phyloP scores from a whole-genome alignment of 108 stramenopile genomes.

The Bacterosira constricta region DNA sequence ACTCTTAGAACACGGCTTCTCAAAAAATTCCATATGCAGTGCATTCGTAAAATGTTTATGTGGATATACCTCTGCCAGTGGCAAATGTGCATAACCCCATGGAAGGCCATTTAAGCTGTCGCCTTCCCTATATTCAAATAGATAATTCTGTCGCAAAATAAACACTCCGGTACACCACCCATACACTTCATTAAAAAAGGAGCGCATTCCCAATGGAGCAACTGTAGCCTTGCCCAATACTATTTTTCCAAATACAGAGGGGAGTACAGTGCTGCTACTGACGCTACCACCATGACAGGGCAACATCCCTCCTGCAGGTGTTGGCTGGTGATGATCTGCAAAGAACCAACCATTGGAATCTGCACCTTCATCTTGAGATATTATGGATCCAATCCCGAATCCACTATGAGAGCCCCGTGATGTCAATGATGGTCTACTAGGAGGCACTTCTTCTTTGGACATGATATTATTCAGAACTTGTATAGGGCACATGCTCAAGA shows the following conservation, averaged over 20 bases:
- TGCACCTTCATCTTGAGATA: conserved; percentile 24
- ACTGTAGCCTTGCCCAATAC: conserved; percentile 69
- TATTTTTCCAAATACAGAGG: conserved; percentile 53
- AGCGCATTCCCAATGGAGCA: conserved; percentile 53
- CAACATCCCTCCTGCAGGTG: conserved; percentile 6
- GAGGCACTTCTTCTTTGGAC: conserved; percentile 32
- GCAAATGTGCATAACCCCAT: conserved; percentile 74
- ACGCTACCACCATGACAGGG: conserved; percentile 9
- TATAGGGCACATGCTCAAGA: conserved; percentile 68
- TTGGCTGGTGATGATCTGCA: conserved; percentile 41
- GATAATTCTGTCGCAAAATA: conserved; percentile 77
- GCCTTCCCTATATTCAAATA: conserved; percentile 69
- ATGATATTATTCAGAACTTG: conserved; percentile 51
- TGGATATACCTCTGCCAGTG: conserved; percentile 54
- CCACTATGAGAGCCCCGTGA: conserved; percentile 11
- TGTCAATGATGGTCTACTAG: conserved; percentile 5
- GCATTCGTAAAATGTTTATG: conserved; percentile 65
- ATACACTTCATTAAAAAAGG: conserved; percentile 44
- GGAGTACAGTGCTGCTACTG: conserved; percentile 9
- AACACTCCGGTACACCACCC: conserved; percentile 69
- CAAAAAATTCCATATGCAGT: conserved; percentile 77
- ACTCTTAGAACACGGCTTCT: conserved; percentile 70
- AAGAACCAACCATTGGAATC: conserved; percentile 45
- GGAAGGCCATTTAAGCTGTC: conserved; percentile 52
- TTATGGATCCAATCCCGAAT: conserved; percentile 44